Percentiles rank a stretch among this genome's conserved stretches.
Conservation (phyloP, 2,329 filamentous ascomycete species). For the Macroventuria anomochaeta region DNA sequence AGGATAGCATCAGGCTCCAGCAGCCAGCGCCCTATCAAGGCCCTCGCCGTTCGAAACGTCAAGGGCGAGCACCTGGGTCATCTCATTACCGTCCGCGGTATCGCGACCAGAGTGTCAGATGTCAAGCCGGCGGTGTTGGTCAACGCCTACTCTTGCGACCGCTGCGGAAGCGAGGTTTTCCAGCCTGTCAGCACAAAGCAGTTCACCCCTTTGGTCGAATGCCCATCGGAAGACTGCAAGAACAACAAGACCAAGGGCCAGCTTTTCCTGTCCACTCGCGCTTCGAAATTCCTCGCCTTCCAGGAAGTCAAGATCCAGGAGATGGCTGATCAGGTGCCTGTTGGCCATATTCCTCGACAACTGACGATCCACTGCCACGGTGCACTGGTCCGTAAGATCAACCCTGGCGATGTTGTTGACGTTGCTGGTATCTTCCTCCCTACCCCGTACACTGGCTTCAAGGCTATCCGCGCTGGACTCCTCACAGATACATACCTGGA, state of each 20-base stretch:
- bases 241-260: slow-evolving; percentile 92
- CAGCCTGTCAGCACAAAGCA: slow-evolving; percentile 92
- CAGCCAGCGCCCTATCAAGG: slow-evolving; percentile 64
- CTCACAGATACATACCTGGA: slow-evolving; percentile 97
- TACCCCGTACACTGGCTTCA: slow-evolving; percentile 98
- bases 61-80: slow-evolving; percentile 90
- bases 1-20: slow-evolving; percentile 74
- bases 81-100: slow-evolving; percentile 92
- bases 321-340: slow-evolving; percentile 98
- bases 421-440: slow-evolving; percentile 95
- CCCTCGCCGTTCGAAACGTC: slow-evolving; percentile 89
- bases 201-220: slow-evolving; percentile 84
- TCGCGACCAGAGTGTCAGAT: slow-evolving; percentile 93
- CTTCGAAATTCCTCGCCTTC: slow-evolving; percentile 96
- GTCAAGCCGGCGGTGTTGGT: slow-evolving; percentile 98
- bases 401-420: slow-evolving; percentile 92
- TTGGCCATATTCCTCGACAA: slow-evolving; percentile 93
- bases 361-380: slow-evolving; percentile 91
- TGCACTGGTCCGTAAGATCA: slow-evolving; percentile 82
- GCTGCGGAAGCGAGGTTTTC: slow-evolving; percentile 96
- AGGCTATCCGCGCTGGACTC: slow-evolving; percentile 94
- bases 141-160: slow-evolving; percentile 96
- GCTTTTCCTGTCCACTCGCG: slow-evolving; percentile 90
- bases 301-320: slow-evolving; percentile 99
- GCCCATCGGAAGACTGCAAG: slow-evolving; percentile 88